Percentiles rank a stretch among this genome's conserved stretches.
Conservation (phyloP, 805 yeast genomes). For the Candida ovalis region DNA sequence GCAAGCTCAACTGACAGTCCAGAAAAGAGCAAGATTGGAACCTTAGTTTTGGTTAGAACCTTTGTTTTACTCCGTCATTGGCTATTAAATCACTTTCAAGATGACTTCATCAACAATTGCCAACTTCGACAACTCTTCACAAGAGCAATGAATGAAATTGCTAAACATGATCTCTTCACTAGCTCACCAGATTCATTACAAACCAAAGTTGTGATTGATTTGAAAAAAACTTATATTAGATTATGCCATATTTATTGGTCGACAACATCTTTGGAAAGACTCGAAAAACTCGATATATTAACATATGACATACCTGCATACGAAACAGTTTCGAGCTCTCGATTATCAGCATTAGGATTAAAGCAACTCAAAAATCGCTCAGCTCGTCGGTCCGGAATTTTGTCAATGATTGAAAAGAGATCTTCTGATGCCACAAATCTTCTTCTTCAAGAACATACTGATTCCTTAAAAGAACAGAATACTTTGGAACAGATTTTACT, state of each 20-base stretch:
- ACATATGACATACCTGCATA: conserved; percentile 22
- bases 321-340: conserved; percentile 25
- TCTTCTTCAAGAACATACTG: conserved; percentile 16
- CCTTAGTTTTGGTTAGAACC: conserved; percentile 69
- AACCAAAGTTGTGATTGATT: conserved; percentile 28
- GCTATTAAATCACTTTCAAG: conserved; percentile 80
- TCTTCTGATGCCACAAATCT: conserved; percentile 23
- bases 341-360: conserved; percentile 36
- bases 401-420: conserved; percentile 31
- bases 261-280: conserved; percentile 22
- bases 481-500: conserved; percentile 6
- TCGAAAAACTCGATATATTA: conserved; percentile 19
- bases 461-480: conserved; percentile 5
- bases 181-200: conserved; percentile 16
- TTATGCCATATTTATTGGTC: conserved; percentile 33
- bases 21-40: conserved; percentile 46
- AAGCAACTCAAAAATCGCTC: conserved; percentile 36
- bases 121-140: conserved; percentile 45
- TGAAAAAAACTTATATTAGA: conserved; percentile 31
- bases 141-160: conserved; percentile 38
- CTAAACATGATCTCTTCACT: conserved; percentile 22
- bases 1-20: conserved; percentile 11
- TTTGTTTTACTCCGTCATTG: conserved; percentile 88
- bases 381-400: conserved; percentile 38
- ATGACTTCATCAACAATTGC: conserved; percentile 64